Evolutionary conservation across 2,329 filamentous ascomycete genomes (phyloP).

Genomic region (Fusarium bactridioides): DNA sequence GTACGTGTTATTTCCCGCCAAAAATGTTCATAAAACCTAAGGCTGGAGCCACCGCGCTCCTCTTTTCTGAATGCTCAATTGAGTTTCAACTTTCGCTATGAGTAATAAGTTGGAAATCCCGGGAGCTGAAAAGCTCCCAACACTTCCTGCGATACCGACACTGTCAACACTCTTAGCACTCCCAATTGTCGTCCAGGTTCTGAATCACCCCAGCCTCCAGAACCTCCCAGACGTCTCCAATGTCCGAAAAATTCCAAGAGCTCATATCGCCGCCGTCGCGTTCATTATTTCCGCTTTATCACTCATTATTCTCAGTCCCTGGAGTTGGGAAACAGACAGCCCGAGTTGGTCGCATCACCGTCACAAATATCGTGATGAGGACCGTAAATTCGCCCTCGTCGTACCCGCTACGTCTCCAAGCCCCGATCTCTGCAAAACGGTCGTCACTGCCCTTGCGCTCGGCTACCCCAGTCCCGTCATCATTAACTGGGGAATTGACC

Average conservation of each 20-base stretch:
- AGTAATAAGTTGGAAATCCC: background rate
- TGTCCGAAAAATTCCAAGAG: background rate
- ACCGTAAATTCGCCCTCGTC: slow-evolving; percentile 6
- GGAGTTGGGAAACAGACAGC: background rate
- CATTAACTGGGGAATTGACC: slow-evolving; percentile 6
- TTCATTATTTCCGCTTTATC: background rate
- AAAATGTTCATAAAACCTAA: background rate
- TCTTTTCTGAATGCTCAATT: background rate
- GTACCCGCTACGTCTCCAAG: background rate
- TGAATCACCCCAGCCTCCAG: rapidly evolving
- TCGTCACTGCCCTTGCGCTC: background rate
- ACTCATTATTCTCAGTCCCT: background rate
- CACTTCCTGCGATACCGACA: rapidly evolving
- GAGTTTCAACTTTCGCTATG: background rate
- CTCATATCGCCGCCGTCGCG: background rate
- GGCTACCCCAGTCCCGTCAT: slow-evolving; percentile 11
- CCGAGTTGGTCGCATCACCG: background rate
- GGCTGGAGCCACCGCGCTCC: background rate
- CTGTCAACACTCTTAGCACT: background rate
- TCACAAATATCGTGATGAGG: background rate
- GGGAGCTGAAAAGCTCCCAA: background rate
- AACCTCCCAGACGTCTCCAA: background rate
- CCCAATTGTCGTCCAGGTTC: background rate
- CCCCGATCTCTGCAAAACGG: slow-evolving; percentile 6
- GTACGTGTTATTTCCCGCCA: background rate